Evolutionary conservation across 2,329 filamentous ascomycete genomes (phyloP).

Genomic region (Neoscytalidium dimidiatum): DNA sequence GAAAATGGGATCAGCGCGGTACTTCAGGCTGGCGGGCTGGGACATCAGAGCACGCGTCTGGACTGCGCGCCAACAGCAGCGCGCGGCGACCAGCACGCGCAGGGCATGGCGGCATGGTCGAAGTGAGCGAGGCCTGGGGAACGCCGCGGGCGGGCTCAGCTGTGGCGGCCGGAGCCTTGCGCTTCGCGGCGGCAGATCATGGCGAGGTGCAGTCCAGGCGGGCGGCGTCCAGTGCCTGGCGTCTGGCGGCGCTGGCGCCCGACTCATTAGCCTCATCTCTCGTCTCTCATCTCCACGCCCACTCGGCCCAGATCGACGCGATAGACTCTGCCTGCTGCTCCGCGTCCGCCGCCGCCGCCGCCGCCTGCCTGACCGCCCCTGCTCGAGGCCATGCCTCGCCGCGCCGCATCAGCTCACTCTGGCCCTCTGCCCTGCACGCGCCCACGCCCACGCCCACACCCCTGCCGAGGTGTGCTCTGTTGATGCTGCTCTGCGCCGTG

Average conservation of each 20-base stretch:
- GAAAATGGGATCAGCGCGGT: neutral
- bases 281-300: too few relatives aligned
- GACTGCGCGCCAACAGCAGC: neutral
- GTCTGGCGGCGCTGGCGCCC: neutral
- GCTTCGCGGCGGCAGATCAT: too few relatives aligned
- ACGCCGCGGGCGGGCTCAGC: neutral
- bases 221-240: neutral
- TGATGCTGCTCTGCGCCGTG: too few relatives aligned
- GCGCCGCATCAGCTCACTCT: neutral
- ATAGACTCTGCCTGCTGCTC: neutral
- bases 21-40: too few relatives aligned
- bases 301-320: constrained; percentile 8
- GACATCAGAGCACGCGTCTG: neutral
- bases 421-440: too few relatives aligned
- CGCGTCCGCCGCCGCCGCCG: neutral
- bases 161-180: neutral
- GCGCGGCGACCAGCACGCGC: neutral
- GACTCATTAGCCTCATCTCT: neutral
- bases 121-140: neutral
- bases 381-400: neutral
- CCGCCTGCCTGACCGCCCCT: too few relatives aligned
- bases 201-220: neutral
- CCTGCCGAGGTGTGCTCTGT: too few relatives aligned
- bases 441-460: neutral
- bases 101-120: neutral